These are phyloP conservation scores for Dactylellina parvicollis DNA, from an alignment of 2,329 filamentous ascomycete species.

Conservation along the genomic window DNA sequence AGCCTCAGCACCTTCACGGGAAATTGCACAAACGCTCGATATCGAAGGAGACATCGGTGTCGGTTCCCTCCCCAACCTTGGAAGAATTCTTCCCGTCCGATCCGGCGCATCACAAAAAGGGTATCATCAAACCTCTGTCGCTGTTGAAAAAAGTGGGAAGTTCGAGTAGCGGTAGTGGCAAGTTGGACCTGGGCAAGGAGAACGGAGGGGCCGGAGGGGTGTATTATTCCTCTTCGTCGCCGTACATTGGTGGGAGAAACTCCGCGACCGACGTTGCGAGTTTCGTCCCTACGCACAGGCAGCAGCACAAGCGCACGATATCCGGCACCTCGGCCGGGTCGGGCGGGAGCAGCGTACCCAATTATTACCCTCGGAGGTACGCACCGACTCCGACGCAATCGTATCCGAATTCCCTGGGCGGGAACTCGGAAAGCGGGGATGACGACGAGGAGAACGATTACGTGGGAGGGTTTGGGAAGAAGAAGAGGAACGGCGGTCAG, in stretches of 20 bases:
- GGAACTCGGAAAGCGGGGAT: conserved; percentile 21
- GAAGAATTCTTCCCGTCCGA: conserved; percentile 50
- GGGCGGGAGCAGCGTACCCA: conserved; percentile 24
- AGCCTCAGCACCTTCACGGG: conserved; percentile 41
- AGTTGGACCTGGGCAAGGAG: conserved; percentile 46
- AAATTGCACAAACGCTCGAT: conserved; percentile 54
- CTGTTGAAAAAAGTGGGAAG: conserved; percentile 47
- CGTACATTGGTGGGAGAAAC: conserved; percentile 38
- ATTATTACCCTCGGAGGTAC: conserved; percentile 33
- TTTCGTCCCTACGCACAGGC: conserved; percentile 51
- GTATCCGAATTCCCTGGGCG: conserved; percentile 48
- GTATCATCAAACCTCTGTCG: conserved; percentile 48
- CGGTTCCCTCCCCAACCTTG: conserved; percentile 34
- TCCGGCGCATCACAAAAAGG: conserved; percentile 50
- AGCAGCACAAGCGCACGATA: conserved; percentile 52
- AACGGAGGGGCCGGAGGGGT: conserved; percentile 46
- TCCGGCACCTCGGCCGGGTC: conserved; percentile 39
- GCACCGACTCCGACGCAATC: conserved; percentile 50
- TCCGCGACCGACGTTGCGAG: conserved; percentile 48
- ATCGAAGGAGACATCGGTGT: conserved; percentile 49
- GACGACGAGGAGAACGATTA: conserved; percentile 42
- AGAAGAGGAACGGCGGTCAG: conserved; percentile 15
- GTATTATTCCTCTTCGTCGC: conserved; percentile 48
- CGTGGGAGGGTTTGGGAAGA: conserved; percentile 13
- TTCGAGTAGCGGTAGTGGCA: conserved; percentile 30